Base-by-base conservation (phyloP, 2,329 filamentous ascomycete genomes). In the Verticillium nubilum region DNA sequence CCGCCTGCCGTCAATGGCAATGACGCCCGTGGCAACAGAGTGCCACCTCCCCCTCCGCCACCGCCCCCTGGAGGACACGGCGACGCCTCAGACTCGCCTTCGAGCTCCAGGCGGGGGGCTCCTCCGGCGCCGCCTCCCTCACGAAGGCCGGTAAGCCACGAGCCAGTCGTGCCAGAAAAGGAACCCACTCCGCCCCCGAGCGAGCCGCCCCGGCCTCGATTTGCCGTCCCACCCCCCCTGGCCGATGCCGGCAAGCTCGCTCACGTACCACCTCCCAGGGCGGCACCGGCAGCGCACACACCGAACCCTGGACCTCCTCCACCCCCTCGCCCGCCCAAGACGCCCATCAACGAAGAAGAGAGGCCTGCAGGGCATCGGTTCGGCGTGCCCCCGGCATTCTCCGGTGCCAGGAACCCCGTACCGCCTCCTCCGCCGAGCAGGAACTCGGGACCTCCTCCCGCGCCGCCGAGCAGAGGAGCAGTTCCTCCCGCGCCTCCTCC, bases 191-290 rank as follows among this genome's bases (percentile, higher is more conserved):
- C 88, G 15, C 90, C 91, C 13, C 85, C 87, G 19, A 81, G 82
- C 10, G 66, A 69, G 29, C 72, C 74, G 17, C 83, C 86, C 25
- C 83, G 87, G 57, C 85, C 86, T 9, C 52, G 61, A 52, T 64
- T 63, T 19, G 61, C 59, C 19, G 62, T 64, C 9, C 95, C 95
- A 53, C 95, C 95, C 33, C 91, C 94, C 2, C 76, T 98, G 61
- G 86, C 91, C 59, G 93, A 97, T 72, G 95, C 95, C 60, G 95
- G 95, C 37, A 96, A 91, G 74, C 95, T 86, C 70, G 92, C 89
- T 3, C 81, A 87, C 75, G 78, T 69, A 73, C 80, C 68, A 72
- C 76, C 62, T 70, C 75, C 35, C 70, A 77, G 65, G 69, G 74
- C 71, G 15, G 69, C 66, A 59, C 80, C 78, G 10, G 78, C 78